Evolutionary conservation across 179 eudicot species (phyloP), one percentile per base, ranked within the genome.

Genomic region (Beta macrorhiza): DNA sequence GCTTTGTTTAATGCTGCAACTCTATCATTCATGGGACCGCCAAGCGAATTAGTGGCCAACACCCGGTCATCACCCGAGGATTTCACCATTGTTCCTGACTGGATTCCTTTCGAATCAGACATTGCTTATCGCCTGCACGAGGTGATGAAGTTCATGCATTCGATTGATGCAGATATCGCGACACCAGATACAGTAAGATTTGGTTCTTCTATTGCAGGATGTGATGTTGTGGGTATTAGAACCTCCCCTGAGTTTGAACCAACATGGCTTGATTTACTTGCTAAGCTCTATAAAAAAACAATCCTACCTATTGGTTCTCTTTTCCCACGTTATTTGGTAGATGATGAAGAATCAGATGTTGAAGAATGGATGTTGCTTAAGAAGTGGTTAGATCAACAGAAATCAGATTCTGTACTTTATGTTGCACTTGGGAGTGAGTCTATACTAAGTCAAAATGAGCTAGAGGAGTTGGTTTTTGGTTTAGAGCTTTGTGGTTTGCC

Each of bases 361-460:
- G 62, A 57, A 45, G 62, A 49, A 15, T 70, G 78, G 49, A 16
- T 0, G 2, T 19, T 72, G n/a, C 51, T 85, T 25, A 76, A 63
- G 7, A 32, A 79, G 29, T 88, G 89, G 92, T 79, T 90, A 32
- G 86, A 76, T 56, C 64, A 61, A 17, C 90, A 83, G 16, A 22
- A 52, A n/a, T 65, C 75, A 32, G 86, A 77, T 16, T 88, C 89
- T 5, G 88, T 90, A n/a, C 78, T 86, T 0, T 86, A 90, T 58
- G 84, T 85, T 3, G 90, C 89, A 5, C 80, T 90, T 42, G 92
- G 92, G 19, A 88, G 87, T 58, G 90, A 90, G 83, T 82, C 85
- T 32, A 45, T 15, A 8, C 53, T 78, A 61, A 87, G 85, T 82
- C 86, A 69, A 72, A 79, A 80, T 0, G 87, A 88, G 74, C 74